phyloP scores from a whole-genome alignment of 441 rosid genomes.

The Syzygium malaccense region DNA sequence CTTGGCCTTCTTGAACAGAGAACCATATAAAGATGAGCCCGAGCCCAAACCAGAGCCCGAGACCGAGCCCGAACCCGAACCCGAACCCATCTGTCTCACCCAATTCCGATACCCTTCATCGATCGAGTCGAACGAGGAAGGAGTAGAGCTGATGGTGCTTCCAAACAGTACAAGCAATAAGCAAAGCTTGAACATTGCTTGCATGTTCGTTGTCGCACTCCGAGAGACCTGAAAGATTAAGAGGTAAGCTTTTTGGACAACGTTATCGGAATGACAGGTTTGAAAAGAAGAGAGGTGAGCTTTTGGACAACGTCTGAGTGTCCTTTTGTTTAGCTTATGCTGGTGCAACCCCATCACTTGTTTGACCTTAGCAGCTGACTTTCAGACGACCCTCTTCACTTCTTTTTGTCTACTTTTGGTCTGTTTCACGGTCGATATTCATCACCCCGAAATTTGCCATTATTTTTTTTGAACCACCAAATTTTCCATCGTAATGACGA shows the following conservation, averaged over 20 bases:
- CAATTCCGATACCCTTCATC: conserved; percentile 24
- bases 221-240: neutral
- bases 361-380: neutral
- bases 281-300: neutral
- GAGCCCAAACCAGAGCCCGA: accelerated
- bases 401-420: neutral
- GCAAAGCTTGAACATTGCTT: neutral
- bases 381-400: neutral
- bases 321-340: neutral
- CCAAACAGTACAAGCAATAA: neutral
- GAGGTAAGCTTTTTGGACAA: neutral
- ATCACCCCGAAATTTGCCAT: neutral
- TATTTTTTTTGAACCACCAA: neutral
- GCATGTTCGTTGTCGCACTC: neutral
- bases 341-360: neutral
- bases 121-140: neutral
- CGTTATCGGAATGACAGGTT: neutral
- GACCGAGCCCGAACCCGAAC: accelerated
- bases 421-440: neutral
- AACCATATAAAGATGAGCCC: conserved; percentile 1
- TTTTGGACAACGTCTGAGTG: neutral
- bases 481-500: neutral
- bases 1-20: conserved; percentile 18
- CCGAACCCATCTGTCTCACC: conserved; percentile 14
- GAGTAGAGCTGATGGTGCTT: neutral